Percentiles rank a stretch among this genome's conserved stretches.
Conservation (phyloP, 768 basidiomycete species). For the Melanogaster broomeanus region DNA sequence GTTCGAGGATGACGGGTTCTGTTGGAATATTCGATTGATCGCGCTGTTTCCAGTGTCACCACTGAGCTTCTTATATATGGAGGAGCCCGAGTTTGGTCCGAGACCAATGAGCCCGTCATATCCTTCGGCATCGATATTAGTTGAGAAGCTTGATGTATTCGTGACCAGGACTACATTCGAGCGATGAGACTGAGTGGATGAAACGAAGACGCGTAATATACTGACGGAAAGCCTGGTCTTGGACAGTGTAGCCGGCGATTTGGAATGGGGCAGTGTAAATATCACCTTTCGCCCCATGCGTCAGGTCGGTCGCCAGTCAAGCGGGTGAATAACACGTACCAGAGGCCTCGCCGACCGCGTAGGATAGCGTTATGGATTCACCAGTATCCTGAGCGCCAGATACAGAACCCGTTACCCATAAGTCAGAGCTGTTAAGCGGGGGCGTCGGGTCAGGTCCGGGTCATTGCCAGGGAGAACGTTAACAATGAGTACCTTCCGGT, state of each 20-base stretch:
- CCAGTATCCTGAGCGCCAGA: constrained; percentile 58
- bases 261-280: constrained; percentile 52
- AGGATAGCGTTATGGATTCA: constrained; percentile 53
- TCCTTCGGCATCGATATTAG: constrained; percentile 58
- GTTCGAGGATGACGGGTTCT: constrained; percentile 54
- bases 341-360: constrained; percentile 67
- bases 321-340: constrained; percentile 40
- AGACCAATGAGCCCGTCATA: constrained; percentile 76
- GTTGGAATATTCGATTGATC: constrained; percentile 65
- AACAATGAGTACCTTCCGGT: constrained; percentile 63
- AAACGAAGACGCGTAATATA: constrained; percentile 8
- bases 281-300: constrained; percentile 42
- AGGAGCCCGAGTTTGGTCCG: constrained; percentile 74
- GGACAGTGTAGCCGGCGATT: constrained; percentile 58
- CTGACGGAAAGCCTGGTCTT: constrained; percentile 69
- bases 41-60: constrained; percentile 53
- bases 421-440: constrained; percentile 55
- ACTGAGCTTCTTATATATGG: constrained; percentile 58
- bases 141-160: constrained; percentile 63
- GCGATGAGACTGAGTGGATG: background rate
- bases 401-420: constrained; percentile 64
- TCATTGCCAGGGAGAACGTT: background rate
- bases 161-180: constrained; percentile 55
- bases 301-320: background rate
- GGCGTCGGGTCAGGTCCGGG: constrained; percentile 2